Conservation (phyloP, 1,139 yeast species). For the Diutina siamensis region DNA sequence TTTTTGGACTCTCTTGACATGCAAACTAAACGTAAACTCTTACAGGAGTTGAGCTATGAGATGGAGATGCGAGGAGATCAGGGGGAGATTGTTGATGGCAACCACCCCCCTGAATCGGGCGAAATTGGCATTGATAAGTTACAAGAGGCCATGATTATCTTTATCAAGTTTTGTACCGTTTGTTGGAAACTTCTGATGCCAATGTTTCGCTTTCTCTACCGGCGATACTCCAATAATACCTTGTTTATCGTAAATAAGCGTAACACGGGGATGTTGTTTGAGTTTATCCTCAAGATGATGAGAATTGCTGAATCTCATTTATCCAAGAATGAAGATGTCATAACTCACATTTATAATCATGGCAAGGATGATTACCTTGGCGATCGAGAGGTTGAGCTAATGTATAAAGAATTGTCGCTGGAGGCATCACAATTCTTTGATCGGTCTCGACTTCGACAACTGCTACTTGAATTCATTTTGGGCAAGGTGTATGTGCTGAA, state of each 20-base stretch:
- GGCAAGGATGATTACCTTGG: background rate
- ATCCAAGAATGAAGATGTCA: background rate
- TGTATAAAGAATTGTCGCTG: background rate
- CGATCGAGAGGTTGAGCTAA: background rate
- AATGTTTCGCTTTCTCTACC: constrained; percentile 4
- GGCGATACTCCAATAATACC: background rate
- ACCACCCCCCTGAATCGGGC: background rate
- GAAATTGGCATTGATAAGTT: constrained; percentile 3
- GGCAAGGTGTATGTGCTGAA: background rate
- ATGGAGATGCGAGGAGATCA: background rate
- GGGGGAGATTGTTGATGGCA: background rate
- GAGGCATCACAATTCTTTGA: background rate
- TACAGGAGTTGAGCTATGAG: background rate
- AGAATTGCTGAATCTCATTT: background rate
- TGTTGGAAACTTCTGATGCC: constrained; percentile 5
- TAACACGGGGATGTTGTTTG: background rate
- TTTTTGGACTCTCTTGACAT: constrained; percentile 1
- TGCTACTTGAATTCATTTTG: background rate
- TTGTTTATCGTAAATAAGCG: background rate
- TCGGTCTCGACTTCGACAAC: background rate
- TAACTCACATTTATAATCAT: background rate
- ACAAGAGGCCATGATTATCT: background rate
- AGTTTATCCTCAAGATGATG: background rate
- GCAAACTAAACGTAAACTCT: background rate
- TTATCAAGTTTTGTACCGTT: background rate